phyloP scores from a whole-genome alignment of 2,329 filamentous ascomycete genomes.

The Lecanicillium sp. region DNA sequence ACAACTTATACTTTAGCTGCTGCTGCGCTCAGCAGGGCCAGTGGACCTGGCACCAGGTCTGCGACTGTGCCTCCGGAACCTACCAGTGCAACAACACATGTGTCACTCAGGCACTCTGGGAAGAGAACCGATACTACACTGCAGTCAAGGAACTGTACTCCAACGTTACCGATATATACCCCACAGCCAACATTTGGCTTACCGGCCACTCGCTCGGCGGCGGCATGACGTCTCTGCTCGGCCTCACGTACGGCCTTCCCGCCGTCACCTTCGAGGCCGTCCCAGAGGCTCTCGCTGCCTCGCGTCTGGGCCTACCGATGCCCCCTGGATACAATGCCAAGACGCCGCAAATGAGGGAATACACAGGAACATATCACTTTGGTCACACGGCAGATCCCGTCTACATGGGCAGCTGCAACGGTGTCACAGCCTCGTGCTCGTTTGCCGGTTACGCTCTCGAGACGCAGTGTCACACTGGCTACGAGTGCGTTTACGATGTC shows the following conservation, averaged over 20 bases:
- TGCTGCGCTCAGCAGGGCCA: conserved; percentile 93
- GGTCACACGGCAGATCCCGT: conserved; percentile 95
- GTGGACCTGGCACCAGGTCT: conserved; percentile 85
- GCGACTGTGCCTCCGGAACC: conserved; percentile 81
- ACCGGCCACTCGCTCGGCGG: conserved; percentile 90
- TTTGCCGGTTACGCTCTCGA: conserved; percentile 92
- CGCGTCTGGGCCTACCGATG: conserved; percentile 75
- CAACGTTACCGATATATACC: conserved; percentile 87
- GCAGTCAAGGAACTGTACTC: conserved; percentile 84
- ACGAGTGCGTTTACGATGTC: conserved; percentile 86
- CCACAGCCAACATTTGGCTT: conserved; percentile 78
- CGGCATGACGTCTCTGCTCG: conserved; percentile 79
- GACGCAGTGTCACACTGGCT: conserved; percentile 83
- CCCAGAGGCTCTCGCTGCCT: conserved; percentile 81
- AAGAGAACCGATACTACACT: conserved; percentile 88
- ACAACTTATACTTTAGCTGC: conserved; percentile 97
- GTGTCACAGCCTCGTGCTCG: conserved; percentile 80
- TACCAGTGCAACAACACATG: conserved; percentile 93
- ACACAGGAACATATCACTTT: conserved; percentile 81
- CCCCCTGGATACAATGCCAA: conserved; percentile 72
- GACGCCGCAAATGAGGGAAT: conserved; percentile 62
- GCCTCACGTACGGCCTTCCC: conserved; percentile 83
- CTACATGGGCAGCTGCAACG: conserved; percentile 90
- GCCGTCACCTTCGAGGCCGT: conserved; percentile 92
- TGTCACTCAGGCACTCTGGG: conserved; percentile 64